Evolutionary conservation across 805 yeast species (phyloP).

Genomic region (Hanseniaspora hatyaiensis): DNA sequence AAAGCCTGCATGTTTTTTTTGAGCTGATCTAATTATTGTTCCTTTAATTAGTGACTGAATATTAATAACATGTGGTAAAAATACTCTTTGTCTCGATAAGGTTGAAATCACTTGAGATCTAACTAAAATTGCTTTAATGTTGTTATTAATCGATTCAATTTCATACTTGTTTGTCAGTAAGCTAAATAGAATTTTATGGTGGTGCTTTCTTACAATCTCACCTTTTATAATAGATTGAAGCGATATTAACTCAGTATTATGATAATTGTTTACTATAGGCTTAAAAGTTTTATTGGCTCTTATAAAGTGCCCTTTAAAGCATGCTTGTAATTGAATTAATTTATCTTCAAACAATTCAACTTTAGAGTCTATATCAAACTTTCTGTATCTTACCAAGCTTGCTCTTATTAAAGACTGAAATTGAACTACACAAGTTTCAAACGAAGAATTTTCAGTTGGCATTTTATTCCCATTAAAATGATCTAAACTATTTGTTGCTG

Average conservation of each 20-base stretch:
- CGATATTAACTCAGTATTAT: slow-evolving; percentile 9
- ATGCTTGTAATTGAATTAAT: slow-evolving; percentile 38
- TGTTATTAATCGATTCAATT: slow-evolving; percentile 39
- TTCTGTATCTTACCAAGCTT: slow-evolving; percentile 48
- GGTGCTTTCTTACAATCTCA: slow-evolving; percentile 24
- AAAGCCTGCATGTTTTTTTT: slow-evolving; percentile 11
- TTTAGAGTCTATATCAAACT: slow-evolving; percentile 53
- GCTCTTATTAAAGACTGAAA: slow-evolving; percentile 67
- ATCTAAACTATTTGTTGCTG: neutral
- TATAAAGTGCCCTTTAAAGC: slow-evolving; percentile 39
- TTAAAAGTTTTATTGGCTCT: slow-evolving; percentile 19
- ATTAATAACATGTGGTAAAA: slow-evolving; percentile 10
- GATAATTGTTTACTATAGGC: too few relatives aligned
- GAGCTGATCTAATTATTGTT: slow-evolving; percentile 19
- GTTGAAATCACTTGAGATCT: slow-evolving; percentile 21
- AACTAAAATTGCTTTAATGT: slow-evolving; percentile 36
- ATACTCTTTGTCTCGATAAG: slow-evolving; percentile 7
- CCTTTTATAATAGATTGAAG: slow-evolving; percentile 48
- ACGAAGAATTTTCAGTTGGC: neutral
- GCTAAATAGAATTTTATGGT: neutral
- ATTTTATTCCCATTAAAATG: too few relatives aligned
- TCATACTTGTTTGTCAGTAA: neutral
- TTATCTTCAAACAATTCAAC: slow-evolving; percentile 45
- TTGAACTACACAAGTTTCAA: slow-evolving; percentile 29
- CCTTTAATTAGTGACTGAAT: slow-evolving; percentile 34